Base-by-base conservation (phyloP, 805 yeast species). In the Zygosaccharomyces pseudorouxii region DNA sequence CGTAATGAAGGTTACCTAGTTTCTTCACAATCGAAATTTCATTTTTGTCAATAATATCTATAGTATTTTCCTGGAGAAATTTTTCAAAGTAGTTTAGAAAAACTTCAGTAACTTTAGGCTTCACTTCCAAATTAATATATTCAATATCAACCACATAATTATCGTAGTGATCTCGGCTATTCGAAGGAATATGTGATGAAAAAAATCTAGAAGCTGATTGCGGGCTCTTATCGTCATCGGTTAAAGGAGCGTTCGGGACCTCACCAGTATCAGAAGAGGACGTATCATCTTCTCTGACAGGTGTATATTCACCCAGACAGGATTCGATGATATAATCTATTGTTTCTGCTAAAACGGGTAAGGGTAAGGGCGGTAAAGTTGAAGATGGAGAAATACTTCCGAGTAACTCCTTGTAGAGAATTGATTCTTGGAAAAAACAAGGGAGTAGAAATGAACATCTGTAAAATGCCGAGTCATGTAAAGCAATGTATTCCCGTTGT, bases 391-490 rank as follows among this genome's bases (percentile, higher is more conserved):
- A 64, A 7, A 85, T 76, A 5, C 78, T 68, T 0, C 83, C 81
- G 52, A 66, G 74, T 0, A 73, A 71, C 4, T 71, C 71, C n/a
- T 71, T 65, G 55, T 82, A 86, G 0, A 54, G 36, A 18, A 56
- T 56, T 0, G 68, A 63, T 42, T 75, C 76, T 46, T 82, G 76
- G 11, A 69, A 67, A 11, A 74, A 72, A 5, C 73, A 74, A 3
- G 77, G 75, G 7, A 92, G 63, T 25, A 92, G 64, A 62, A 89
- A 90, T 0, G 93, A 83, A 18, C 81, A 71, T 47, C 99, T 69
- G 55, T 88, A 93, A 53, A 80, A 89, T 0, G 96, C 89, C 0
- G 86, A 85, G 71, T 93, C 99, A 57, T 88, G 86, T 5, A 71
- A 54, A 16, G 78, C 68, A 1, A 90, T 67, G 63, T 86, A 95